A percentile compares a stretch with the other conserved stretches of the same genome.
These are phyloP conservation scores for Fusarium praegraminearum DNA, from an alignment of 2,329 filamentous ascomycete genomes.

Conservation along the genomic window DNA sequence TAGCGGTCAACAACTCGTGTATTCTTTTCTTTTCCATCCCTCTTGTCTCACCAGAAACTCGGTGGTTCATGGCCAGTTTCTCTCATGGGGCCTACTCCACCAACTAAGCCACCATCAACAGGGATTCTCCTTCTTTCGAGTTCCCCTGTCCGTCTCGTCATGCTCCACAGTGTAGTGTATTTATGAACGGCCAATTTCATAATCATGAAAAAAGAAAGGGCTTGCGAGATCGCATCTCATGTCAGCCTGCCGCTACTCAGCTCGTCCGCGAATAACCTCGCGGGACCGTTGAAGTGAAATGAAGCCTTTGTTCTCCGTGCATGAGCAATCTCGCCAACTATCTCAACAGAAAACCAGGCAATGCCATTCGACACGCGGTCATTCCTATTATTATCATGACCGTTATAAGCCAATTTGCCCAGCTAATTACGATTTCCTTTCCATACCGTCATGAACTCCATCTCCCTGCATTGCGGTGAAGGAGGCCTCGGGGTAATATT, in stretches of 20 bases:
- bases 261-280: slow-evolving; percentile 34
- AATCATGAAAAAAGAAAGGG: slow-evolving; percentile 30
- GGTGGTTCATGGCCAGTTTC: slow-evolving; percentile 16
- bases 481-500: slow-evolving; percentile 29
- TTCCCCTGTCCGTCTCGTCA: slow-evolving; percentile 32
- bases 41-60: slow-evolving; percentile 32
- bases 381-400: slow-evolving; percentile 36
- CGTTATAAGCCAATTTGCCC: slow-evolving; percentile 42
- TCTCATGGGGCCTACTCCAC: slow-evolving; percentile 27
- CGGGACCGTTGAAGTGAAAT: slow-evolving; percentile 23
- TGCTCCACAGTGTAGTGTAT: slow-evolving; percentile 32
- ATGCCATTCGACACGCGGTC: slow-evolving; percentile 26
- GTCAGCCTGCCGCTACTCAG: slow-evolving; percentile 24
- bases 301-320: slow-evolving; percentile 22
- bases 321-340: slow-evolving; percentile 40
- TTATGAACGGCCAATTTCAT: slow-evolving; percentile 40
- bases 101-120: slow-evolving; percentile 41
- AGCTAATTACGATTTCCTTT: slow-evolving; percentile 42
- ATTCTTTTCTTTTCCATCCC: slow-evolving; percentile 22
- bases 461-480: slow-evolving; percentile 35
- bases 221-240: slow-evolving; percentile 35
- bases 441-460: slow-evolving; percentile 36
- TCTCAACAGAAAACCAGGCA: slow-evolving; percentile 13
- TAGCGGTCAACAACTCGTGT: slow-evolving; percentile 5
- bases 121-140: slow-evolving; percentile 41